Evolutionary conservation across 768 basidiomycete species (phyloP).

Genomic region (Suillus lakei): DNA sequence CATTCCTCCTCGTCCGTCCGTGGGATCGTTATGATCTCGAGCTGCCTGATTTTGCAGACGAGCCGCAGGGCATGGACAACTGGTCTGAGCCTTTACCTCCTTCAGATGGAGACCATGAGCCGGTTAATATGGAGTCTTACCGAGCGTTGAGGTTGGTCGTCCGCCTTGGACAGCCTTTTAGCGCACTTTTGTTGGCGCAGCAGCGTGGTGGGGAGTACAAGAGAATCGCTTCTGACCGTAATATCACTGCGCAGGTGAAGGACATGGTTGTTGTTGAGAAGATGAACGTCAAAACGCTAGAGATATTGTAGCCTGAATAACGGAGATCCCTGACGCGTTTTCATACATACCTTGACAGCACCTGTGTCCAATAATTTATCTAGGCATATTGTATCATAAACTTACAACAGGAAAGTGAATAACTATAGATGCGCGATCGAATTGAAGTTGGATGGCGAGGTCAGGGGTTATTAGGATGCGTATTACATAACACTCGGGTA

Average conservation of each 20-base stretch:
- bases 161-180: neutral
- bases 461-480: too few relatives aligned
- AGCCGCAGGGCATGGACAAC: neutral
- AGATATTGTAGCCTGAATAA: neutral
- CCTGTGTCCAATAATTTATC: neutral
- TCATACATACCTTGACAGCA: neutral
- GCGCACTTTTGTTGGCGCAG: neutral
- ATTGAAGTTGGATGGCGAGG: neutral
- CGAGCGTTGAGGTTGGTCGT: neutral
- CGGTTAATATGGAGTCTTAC: neutral
- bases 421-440: neutral
- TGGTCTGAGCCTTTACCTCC: neutral
- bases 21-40: neutral
- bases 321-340: neutral
- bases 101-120: neutral
- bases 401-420: neutral
- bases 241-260: neutral
- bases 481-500: too few relatives aligned
- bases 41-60: neutral
- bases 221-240: neutral
- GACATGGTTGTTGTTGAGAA: neutral
- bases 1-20: neutral
- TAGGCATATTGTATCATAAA: neutral
- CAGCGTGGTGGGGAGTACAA: neutral
- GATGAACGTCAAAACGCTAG: neutral